These are phyloP conservation scores for Aspergillus sp. DNA, from an alignment of 2,329 filamentous ascomycete species.

Conservation along the genomic window DNA sequence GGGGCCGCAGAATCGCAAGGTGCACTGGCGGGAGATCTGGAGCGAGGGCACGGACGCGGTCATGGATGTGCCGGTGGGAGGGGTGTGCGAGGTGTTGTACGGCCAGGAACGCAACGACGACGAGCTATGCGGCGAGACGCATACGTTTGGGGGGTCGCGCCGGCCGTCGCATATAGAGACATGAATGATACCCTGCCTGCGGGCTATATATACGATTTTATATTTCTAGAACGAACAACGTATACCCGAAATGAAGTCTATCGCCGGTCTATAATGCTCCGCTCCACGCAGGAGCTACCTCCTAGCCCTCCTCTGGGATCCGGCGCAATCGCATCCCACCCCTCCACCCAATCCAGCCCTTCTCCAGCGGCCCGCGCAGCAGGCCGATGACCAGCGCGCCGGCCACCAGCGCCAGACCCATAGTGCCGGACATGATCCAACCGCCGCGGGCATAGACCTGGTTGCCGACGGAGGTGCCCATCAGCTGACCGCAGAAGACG, in stretches of 20 bases:
- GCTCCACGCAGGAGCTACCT: too few relatives aligned
- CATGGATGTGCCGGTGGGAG: constrained; percentile 92
- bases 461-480: constrained; percentile 51
- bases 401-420: constrained; percentile 55
- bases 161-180: background rate
- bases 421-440: constrained; percentile 57
- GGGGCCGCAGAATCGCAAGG: constrained; percentile 41
- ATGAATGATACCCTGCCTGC: constrained; percentile 2
- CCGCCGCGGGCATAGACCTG: constrained; percentile 55
- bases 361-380: constrained; percentile 56
- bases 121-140: constrained; percentile 17
- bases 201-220: background rate
- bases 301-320: background rate
- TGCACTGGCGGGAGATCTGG: constrained; percentile 82
- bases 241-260: too few relatives aligned
- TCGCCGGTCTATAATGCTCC: too few relatives aligned
- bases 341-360: constrained; percentile 60
- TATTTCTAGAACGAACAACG: background rate
- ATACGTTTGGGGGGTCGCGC: background rate
- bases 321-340: constrained; percentile 48
- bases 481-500: constrained; percentile 72
- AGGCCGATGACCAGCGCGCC: constrained; percentile 49
- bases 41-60: constrained; percentile 92
- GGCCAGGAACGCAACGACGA: constrained; percentile 55
- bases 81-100: constrained; percentile 92